Percentiles rank a stretch among this genome's conserved stretches.
Conservation (phyloP, 148 eudicot species). For the Arbutus unedo region DNA sequence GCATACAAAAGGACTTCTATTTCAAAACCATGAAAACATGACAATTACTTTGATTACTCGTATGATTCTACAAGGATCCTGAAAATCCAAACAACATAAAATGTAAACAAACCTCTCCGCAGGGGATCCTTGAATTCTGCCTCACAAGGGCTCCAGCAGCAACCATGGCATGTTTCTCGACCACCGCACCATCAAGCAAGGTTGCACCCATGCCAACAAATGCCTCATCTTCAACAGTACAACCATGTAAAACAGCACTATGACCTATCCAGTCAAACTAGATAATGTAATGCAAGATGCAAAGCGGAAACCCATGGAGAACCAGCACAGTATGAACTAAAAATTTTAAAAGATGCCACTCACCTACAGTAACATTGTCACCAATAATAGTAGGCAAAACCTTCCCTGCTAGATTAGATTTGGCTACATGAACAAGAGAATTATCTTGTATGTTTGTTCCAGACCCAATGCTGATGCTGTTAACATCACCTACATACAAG, state of each 20-base stretch:
- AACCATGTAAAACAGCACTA: slow-evolving; percentile 76
- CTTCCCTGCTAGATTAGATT: slow-evolving; percentile 84
- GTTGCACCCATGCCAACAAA: slow-evolving; percentile 92
- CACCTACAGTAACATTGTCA: slow-evolving; percentile 92
- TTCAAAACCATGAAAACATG: not conserved
- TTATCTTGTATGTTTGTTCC: slow-evolving; percentile 98
- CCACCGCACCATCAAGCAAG: slow-evolving; percentile 68
- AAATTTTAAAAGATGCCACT: slow-evolving; percentile 25
- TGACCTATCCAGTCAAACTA: slow-evolving; percentile 50
- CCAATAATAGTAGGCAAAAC: slow-evolving; percentile 91
- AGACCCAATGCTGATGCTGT: slow-evolving; percentile 75
- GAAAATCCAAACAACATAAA: not conserved
- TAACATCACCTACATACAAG: slow-evolving; percentile 69
- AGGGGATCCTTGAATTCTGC: slow-evolving; percentile 57
- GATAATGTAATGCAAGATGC: slow-evolving; percentile 6
- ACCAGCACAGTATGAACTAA: not conserved
- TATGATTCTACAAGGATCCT: not conserved
- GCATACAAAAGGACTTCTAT: not conserved
- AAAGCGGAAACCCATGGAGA: not conserved
- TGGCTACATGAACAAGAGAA: slow-evolving; percentile 96
- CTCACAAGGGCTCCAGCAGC: slow-evolving; percentile 86
- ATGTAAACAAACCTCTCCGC: slow-evolving; percentile 39
- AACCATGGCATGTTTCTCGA: slow-evolving; percentile 81
- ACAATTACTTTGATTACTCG: not conserved
- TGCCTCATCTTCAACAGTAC: slow-evolving; percentile 85